A percentile compares a stretch with the other conserved stretches of the same genome.
These are phyloP conservation scores for Tricholoma terreum DNA, from an alignment of 768 basidiomycete species.

Conservation along the genomic window DNA sequence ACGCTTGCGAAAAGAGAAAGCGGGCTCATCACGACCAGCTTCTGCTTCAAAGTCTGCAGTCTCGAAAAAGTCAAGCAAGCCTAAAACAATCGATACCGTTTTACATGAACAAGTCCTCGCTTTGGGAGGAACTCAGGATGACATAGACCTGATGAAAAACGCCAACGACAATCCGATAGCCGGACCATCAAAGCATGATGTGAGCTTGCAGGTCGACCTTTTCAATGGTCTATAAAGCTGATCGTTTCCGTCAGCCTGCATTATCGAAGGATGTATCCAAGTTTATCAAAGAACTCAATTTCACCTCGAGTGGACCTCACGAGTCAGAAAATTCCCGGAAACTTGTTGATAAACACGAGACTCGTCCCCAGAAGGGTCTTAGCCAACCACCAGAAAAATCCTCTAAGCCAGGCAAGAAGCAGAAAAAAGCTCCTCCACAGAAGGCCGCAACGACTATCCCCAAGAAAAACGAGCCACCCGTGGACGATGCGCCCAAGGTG, in stretches of 20 bases:
- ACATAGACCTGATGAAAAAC: constrained; percentile 43
- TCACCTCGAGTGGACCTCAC: constrained; percentile 16
- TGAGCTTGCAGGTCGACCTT: constrained; percentile 11
- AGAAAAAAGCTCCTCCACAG: constrained; percentile 12
- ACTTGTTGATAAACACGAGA: constrained; percentile 13
- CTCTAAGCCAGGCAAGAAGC: constrained; percentile 15
- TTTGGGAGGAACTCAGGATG: constrained; percentile 47
- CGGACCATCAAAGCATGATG: constrained; percentile 30
- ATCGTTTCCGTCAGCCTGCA: constrained; percentile 28
- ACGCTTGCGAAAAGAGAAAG: constrained; percentile 23
- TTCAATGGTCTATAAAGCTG: neutral
- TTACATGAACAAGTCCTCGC: constrained; percentile 35
- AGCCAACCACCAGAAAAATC: neutral
- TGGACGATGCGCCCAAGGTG: constrained; percentile 6
- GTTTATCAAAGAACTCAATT: constrained; percentile 42
- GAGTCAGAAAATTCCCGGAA: constrained; percentile 15
- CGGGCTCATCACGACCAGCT: neutral
- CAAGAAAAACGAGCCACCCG: constrained; percentile 6
- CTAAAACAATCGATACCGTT: constrained; percentile 13
- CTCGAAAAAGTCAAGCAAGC: constrained; percentile 9
- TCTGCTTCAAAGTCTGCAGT: constrained; percentile 2
- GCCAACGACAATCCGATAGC: constrained; percentile 29
- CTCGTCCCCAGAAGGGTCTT: constrained; percentile 3
- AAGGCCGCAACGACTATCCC: neutral
- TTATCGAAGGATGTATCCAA: constrained; percentile 45